A percentile compares a stretch with the other conserved stretches of the same genome.
Conservation (phyloP, 2,329 filamentous ascomycete species). For the Cephalotrichum gorgonifer region DNA sequence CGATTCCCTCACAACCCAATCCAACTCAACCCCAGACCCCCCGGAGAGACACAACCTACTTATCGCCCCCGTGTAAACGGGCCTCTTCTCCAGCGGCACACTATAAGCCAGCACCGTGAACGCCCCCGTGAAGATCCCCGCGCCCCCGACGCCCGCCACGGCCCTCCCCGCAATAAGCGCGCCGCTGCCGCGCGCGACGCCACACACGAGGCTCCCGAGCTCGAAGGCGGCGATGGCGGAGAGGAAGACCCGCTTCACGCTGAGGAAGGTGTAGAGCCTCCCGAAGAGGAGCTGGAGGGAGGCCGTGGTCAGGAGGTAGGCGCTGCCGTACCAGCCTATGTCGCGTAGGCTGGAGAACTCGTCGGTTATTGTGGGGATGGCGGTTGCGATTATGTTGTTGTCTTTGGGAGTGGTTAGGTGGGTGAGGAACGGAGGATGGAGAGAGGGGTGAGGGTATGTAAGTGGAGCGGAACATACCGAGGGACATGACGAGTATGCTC, state of each 20-base stretch:
- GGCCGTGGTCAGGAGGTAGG: slow-evolving; percentile 29
- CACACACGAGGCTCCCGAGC: slow-evolving; percentile 30
- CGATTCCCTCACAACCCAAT: slow-evolving; percentile 5
- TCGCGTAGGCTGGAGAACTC: slow-evolving; percentile 31
- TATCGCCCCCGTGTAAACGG: slow-evolving; percentile 23
- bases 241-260: slow-evolving; percentile 30
- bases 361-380: slow-evolving; percentile 30
- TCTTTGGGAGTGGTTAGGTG: slow-evolving; percentile 11
- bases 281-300: slow-evolving; percentile 27
- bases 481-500: slow-evolving; percentile 29
- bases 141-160: slow-evolving; percentile 26
- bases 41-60: background rate
- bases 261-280: slow-evolving; percentile 31
- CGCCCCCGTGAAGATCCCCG: slow-evolving; percentile 34
- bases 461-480: slow-evolving; percentile 14
- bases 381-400: slow-evolving; percentile 28
- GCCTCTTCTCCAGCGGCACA: slow-evolving; percentile 20
- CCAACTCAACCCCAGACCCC: too few species aligned
- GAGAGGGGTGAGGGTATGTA: background rate
- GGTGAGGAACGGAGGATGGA: background rate
- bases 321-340: slow-evolving; percentile 37
- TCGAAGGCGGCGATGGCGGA: slow-evolving; percentile 28
- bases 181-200: slow-evolving; percentile 12
- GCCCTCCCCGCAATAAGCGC: slow-evolving; percentile 24
- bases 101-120: slow-evolving; percentile 29